phyloP scores from a whole-genome alignment of 768 basidiomycete species.

The Tephrocybe rancida region DNA sequence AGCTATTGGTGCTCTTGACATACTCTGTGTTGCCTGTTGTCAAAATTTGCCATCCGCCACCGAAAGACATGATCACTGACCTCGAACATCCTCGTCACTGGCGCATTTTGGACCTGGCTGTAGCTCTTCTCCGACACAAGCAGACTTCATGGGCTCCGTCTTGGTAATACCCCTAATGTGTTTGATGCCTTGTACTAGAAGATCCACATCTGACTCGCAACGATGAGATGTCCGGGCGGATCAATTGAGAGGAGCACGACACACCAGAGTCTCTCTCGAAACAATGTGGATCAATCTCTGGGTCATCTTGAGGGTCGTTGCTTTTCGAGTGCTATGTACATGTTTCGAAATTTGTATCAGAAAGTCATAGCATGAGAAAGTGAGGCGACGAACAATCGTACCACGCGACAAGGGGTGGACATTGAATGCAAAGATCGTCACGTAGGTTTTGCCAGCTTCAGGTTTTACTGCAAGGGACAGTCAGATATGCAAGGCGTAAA shows the following conservation, averaged over 20 bases:
- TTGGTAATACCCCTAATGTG: slow-evolving; percentile 17
- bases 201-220: slow-evolving; percentile 14
- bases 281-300: slow-evolving; percentile 42
- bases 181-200: slow-evolving; percentile 20
- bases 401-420: slow-evolving; percentile 53
- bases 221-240: background rate
- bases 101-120: slow-evolving; percentile 31
- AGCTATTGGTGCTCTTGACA: slow-evolving; percentile 4
- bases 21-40: slow-evolving; percentile 19
- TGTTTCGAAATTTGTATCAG: slow-evolving; percentile 16
- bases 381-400: slow-evolving; percentile 43
- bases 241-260: background rate
- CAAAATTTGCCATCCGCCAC: background rate
- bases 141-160: slow-evolving; percentile 21
- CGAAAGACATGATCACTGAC: slow-evolving; percentile 37
- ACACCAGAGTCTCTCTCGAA: slow-evolving; percentile 43
- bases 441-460: too few relatives aligned
- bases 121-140: slow-evolving; percentile 11
- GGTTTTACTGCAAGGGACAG: too few relatives aligned
- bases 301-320: slow-evolving; percentile 29
- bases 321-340: slow-evolving; percentile 30
- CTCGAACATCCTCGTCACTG: slow-evolving; percentile 35
- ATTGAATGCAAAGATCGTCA: slow-evolving; percentile 40
- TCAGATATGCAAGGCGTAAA: too few relatives aligned
- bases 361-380: slow-evolving; percentile 12